Conservation (phyloP, 2,329 filamentous ascomycete species). For the Coniochaeta sp. region DNA sequence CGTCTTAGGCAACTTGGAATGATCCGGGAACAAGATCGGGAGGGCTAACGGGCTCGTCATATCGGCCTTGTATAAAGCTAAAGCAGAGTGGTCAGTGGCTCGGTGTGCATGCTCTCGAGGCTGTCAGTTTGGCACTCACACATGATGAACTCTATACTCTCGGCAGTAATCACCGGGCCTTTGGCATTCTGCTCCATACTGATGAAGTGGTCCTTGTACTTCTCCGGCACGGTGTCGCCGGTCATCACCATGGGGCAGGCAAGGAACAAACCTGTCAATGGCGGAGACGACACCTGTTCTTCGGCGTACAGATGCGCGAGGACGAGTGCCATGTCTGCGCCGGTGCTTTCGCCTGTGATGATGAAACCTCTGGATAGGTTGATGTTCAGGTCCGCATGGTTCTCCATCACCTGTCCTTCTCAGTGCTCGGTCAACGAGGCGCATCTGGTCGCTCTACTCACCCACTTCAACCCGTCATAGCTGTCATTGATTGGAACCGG, state of each 20-base stretch:
- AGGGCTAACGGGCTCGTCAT: constrained; percentile 15
- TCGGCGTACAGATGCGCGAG: constrained; percentile 15
- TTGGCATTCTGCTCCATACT: constrained; percentile 18
- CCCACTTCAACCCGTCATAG: constrained; percentile 20
- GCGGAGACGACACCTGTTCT: constrained; percentile 9
- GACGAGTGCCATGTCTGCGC: constrained; percentile 18
- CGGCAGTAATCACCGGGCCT: constrained; percentile 14
- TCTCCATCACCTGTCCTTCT: constrained; percentile 5
- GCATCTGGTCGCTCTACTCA: neutral
- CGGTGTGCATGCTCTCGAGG: too few relatives aligned
- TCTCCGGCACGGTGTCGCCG: constrained; percentile 15
- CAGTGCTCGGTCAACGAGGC: neutral
- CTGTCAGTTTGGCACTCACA: constrained; percentile 8
- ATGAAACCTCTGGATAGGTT: constrained; percentile 16
- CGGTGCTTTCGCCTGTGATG: constrained; percentile 19
- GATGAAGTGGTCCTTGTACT: constrained; percentile 18
- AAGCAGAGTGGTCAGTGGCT: neutral
- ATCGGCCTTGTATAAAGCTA: constrained; percentile 16
- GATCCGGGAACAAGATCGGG: constrained; percentile 14
- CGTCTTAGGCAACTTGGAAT: constrained; percentile 17
- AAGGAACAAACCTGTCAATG: constrained; percentile 19
- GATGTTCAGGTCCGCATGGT: constrained; percentile 13
- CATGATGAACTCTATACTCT: constrained; percentile 14
- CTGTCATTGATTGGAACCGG: constrained; percentile 19
- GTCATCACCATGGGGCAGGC: constrained; percentile 14